A percentile compares a stretch with the other conserved stretches of the same genome.
Evolutionary conservation across 495 filamentous ascomycete species (phyloP).

Genomic region (Aspergillus baeticus): DNA sequence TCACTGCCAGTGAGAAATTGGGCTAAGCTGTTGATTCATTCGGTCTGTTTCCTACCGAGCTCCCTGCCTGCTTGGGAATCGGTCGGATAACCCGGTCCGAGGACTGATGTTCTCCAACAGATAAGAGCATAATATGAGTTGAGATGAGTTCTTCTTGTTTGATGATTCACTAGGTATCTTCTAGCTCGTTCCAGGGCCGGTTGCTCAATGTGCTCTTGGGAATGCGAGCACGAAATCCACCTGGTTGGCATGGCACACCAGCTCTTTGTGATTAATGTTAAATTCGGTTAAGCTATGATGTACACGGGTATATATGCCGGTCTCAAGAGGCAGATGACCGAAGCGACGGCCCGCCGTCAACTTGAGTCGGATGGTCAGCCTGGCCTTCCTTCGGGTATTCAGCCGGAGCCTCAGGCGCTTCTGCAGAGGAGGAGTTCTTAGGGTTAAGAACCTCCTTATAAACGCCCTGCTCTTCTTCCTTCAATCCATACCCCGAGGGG

Average conservation of each 20-base stretch:
- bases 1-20: neutral
- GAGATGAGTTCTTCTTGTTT: too few relatives aligned
- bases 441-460: slow-evolving; percentile 36
- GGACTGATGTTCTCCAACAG: too few relatives aligned
- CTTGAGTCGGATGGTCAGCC: neutral
- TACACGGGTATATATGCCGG: too few relatives aligned
- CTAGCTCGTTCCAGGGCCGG: too few relatives aligned
- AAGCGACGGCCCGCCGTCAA: neutral
- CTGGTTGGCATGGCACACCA: too few relatives aligned
- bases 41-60: slow-evolving; percentile 4
- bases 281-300: too few relatives aligned
- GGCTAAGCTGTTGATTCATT: neutral
- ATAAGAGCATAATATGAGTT: too few relatives aligned
- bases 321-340: neutral
- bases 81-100: neutral
- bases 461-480: slow-evolving; percentile 38
- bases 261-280: too few relatives aligned
- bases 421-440: slow-evolving; percentile 3
- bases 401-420: neutral
- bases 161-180: too few relatives aligned
- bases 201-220: too few relatives aligned
- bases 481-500: slow-evolving; percentile 44
- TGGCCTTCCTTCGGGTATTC: neutral
- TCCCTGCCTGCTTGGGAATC: too few relatives aligned
- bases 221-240: too few relatives aligned